phyloP scores from a whole-genome alignment of 2,329 filamentous ascomycete genomes.

The Colletotrichum lindemuthianum region DNA sequence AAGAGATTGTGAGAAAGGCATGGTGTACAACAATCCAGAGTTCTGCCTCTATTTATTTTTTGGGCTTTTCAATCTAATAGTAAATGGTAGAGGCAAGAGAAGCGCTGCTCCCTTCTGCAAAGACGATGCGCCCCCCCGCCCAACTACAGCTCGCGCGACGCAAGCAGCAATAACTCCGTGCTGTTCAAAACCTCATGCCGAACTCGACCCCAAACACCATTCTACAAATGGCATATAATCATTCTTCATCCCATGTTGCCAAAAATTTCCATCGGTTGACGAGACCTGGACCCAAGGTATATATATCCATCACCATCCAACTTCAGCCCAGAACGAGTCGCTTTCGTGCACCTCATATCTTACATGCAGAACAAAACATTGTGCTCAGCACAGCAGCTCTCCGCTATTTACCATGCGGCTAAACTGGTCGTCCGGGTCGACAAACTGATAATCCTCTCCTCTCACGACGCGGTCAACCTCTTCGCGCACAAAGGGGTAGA shows the following conservation, averaged over 20 bases:
- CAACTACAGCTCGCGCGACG: not conserved
- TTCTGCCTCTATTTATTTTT: not conserved
- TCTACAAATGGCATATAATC: too few species aligned
- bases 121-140: not conserved
- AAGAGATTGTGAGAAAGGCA: not conserved
- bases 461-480: constrained; percentile 64
- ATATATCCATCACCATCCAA: too few species aligned
- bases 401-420: constrained; percentile 52
- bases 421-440: constrained; percentile 56
- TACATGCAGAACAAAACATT: too few species aligned
- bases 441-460: constrained; percentile 53
- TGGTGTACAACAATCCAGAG: not conserved
- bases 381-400: constrained; percentile 49
- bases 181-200: too few species aligned
- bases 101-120: not conserved
- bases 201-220: too few species aligned
- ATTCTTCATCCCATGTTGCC: too few species aligned
- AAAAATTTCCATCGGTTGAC: too few species aligned
- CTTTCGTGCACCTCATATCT: not conserved
- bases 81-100: constrained; percentile 1
- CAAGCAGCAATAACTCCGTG: too few species aligned
- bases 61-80: not conserved
- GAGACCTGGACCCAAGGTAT: too few species aligned
- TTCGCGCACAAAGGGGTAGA: constrained; percentile 65
- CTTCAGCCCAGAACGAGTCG: not conserved